These are phyloP conservation scores for Collybia mongolica DNA, from an alignment of 768 basidiomycete genomes.

Conservation along the genomic window DNA sequence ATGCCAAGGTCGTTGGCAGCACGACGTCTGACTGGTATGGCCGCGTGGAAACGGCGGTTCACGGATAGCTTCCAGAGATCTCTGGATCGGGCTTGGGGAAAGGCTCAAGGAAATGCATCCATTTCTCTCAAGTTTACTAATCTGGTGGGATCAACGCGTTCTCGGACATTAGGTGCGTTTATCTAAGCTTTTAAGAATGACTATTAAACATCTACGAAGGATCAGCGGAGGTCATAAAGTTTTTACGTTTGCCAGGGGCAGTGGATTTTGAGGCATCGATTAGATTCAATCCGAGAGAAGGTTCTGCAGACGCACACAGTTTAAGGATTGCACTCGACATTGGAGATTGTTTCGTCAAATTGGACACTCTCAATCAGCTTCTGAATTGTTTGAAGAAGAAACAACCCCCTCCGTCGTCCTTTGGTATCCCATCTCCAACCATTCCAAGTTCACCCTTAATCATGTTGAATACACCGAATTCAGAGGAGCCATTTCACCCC, in stretches of 20 bases:
- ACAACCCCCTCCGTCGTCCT: not conserved
- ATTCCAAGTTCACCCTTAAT: constrained; percentile 1
- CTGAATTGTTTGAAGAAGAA: constrained; percentile 19
- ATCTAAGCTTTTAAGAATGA: not conserved
- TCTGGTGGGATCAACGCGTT: constrained; percentile 39
- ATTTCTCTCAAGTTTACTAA: constrained; percentile 49
- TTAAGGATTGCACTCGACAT: constrained; percentile 43
- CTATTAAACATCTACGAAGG: constrained; percentile 1
- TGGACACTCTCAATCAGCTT: constrained; percentile 40
- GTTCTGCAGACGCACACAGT: constrained; percentile 52
- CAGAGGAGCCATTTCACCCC: constrained; percentile 8
- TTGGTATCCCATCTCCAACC: not conserved
- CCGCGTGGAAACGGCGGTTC: constrained; percentile 64
- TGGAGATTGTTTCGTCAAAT: constrained; percentile 44
- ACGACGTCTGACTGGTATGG: constrained; percentile 44
- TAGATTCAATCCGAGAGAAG: constrained; percentile 58
- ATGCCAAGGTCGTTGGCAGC: constrained; percentile 18
- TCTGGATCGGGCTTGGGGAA: constrained; percentile 68
- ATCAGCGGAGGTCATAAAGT: constrained; percentile 26
- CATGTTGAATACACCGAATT: constrained; percentile 6
- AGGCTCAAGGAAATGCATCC: constrained; percentile 54
- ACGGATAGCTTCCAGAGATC: constrained; percentile 60
- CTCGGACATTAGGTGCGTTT: constrained; percentile 7
- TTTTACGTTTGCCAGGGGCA: constrained; percentile 45
- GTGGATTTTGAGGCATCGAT: constrained; percentile 47